These are phyloP conservation scores for Cyberlindnera sargentensis DNA, from an alignment of 805 yeast species.

Conservation along the genomic window DNA sequence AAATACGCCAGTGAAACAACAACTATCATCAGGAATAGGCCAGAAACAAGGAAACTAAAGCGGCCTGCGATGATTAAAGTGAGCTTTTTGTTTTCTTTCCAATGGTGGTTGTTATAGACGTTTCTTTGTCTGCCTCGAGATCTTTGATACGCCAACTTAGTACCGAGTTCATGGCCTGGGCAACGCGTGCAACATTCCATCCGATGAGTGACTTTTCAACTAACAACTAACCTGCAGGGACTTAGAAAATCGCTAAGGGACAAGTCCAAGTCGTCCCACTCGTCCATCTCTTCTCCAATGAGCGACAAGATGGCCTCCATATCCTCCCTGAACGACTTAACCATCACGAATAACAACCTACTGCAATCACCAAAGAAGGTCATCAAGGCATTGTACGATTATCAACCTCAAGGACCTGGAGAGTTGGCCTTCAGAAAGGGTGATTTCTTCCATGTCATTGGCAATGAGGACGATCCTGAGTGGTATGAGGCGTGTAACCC, in stretches of 20 bases:
- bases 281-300: conserved; percentile 22
- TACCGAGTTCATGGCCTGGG: no score
- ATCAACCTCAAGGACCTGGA: conserved; percentile 71
- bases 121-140: no score
- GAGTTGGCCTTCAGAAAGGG: conserved; percentile 76
- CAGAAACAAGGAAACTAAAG: no score
- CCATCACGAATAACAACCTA: conserved; percentile 14
- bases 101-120: no score
- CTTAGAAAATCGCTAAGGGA: conserved; percentile 25
- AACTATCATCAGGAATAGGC: no score
- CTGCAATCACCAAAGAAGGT: conserved; percentile 67
- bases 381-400: conserved; percentile 74
- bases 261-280: conserved; percentile 17
- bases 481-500: conserved; percentile 93
- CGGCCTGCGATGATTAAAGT: no score
- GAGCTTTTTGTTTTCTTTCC: no score
- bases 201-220: not conserved
- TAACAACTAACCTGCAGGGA: conserved; percentile 11
- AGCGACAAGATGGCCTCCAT: conserved; percentile 15
- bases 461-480: conserved; percentile 46
- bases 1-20: no score
- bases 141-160: no score
- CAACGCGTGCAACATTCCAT: no score
- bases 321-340: conserved; percentile 21
- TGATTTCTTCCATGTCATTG: conserved; percentile 80